A percentile compares a stretch with the other conserved stretches of the same genome.
phyloP scores from a whole-genome alignment of 1,284 basidiomycete species.

The Sanghuangporus weigelae region DNA sequence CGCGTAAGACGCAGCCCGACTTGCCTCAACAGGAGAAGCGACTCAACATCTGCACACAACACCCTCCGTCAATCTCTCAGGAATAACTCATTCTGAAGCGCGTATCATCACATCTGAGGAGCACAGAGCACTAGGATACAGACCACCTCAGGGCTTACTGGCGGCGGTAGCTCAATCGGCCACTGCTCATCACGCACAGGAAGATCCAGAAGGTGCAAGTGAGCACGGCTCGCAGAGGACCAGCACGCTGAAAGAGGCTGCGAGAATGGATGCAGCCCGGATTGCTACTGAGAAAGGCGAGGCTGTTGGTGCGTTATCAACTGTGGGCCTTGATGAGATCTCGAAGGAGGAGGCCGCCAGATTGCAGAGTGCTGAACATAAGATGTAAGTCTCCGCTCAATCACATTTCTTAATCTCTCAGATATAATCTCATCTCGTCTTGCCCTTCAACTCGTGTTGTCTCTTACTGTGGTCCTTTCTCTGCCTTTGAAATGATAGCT shows the following conservation, averaged over 20 bases:
- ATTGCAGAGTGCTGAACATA: slow-evolving; percentile 18
- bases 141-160: slow-evolving; percentile 18
- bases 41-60: background rate
- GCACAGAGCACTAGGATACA: slow-evolving; percentile 23
- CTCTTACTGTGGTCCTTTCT: background rate
- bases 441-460: no score
- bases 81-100: slow-evolving; percentile 13
- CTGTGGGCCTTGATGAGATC: slow-evolving; percentile 11
- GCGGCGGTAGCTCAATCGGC: slow-evolving; percentile 18
- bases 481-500: background rate
- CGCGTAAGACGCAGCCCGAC: slow-evolving; percentile 1
- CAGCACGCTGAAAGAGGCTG: slow-evolving; percentile 5
- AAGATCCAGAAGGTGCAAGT: slow-evolving; percentile 12
- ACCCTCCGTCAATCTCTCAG: background rate
- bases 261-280: slow-evolving; percentile 7
- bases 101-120: slow-evolving; percentile 23
- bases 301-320: slow-evolving; percentile 1
- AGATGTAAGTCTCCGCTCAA: background rate
- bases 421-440: background rate
- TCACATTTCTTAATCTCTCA: background rate
- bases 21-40: background rate
- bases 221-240: background rate
- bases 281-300: slow-evolving; percentile 9
- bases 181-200: slow-evolving; percentile 2
- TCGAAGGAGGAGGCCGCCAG: slow-evolving; percentile 14